Conservation (phyloP, 306 rosid species). For the Rosa chinensis region DNA sequence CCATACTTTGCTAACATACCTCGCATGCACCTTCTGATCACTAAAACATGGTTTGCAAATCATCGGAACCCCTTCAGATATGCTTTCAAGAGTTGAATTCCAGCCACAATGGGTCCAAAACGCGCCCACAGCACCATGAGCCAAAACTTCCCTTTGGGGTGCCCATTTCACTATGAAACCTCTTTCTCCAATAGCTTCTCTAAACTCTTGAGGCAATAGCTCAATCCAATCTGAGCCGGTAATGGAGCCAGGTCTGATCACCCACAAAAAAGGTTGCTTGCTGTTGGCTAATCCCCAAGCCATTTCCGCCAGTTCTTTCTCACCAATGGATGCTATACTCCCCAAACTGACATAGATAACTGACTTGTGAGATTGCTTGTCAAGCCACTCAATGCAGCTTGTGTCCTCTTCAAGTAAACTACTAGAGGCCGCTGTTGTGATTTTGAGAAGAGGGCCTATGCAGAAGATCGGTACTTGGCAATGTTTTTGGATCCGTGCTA, state of each 20-base stretch:
- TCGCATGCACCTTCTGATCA: slow-evolving; percentile 59
- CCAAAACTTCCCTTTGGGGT: slow-evolving; percentile 61
- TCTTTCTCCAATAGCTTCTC: slow-evolving; percentile 38
- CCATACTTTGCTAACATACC: slow-evolving; percentile 53
- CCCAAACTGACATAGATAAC: slow-evolving; percentile 50
- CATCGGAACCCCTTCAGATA: slow-evolving; percentile 71
- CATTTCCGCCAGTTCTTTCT: slow-evolving; percentile 42
- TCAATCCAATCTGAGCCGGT: slow-evolving; percentile 50
- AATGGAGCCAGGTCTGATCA: slow-evolving; percentile 51
- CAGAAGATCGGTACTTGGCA: slow-evolving; percentile 34
- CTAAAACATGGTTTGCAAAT: slow-evolving; percentile 53
- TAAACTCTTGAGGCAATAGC: slow-evolving; percentile 46
- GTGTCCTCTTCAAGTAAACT: slow-evolving; percentile 29
- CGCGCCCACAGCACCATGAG: slow-evolving; percentile 49
- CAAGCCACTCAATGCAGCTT: slow-evolving; percentile 31
- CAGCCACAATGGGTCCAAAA: slow-evolving; percentile 73
- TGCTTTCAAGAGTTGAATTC: slow-evolving; percentile 70
- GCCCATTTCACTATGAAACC: slow-evolving; percentile 70
- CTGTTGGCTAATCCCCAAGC: slow-evolving; percentile 54
- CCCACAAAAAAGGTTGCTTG: slow-evolving; percentile 56
- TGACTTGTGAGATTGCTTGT: slow-evolving; percentile 11
- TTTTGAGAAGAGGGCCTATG: slow-evolving; percentile 49
- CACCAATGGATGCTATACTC: slow-evolving; percentile 46
- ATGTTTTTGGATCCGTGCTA: slow-evolving; percentile 24
- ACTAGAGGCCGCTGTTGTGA: slow-evolving; percentile 21